Percentiles rank a stretch among this genome's conserved stretches.
Evolutionary conservation across 805 yeast species (phyloP).

Genomic region (Saccharomycopsis amapae): DNA sequence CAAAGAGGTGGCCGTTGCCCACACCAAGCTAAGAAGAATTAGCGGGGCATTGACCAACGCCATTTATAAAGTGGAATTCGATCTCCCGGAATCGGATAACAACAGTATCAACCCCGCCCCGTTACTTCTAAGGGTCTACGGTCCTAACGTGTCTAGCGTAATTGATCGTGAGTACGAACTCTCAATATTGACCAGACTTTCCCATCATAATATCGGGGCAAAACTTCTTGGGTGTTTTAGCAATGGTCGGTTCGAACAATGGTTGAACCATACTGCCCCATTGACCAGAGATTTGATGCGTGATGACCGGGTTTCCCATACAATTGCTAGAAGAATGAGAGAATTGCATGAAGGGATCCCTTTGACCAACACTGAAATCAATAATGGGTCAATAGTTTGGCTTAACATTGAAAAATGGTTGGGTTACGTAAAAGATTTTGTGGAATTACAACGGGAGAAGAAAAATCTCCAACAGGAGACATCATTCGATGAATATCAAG

Average conservation of each 20-base stretch:
- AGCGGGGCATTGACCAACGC: slow-evolving; percentile 93
- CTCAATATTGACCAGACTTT: slow-evolving; percentile 61
- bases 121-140: slow-evolving; percentile 75
- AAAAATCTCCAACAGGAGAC: slow-evolving; percentile 16
- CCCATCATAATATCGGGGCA: slow-evolving; percentile 80
- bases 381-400: slow-evolving; percentile 65
- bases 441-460: slow-evolving; percentile 31
- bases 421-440: slow-evolving; percentile 35
- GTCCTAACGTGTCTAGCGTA: slow-evolving; percentile 76
- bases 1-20: slow-evolving; percentile 27
- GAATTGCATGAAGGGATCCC: slow-evolving; percentile 81
- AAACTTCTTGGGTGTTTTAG: slow-evolving; percentile 78
- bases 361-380: slow-evolving; percentile 48
- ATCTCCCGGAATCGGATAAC: neutral
- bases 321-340: slow-evolving; percentile 94
- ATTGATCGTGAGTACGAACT: slow-evolving; percentile 84
- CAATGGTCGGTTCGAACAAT: slow-evolving; percentile 94
- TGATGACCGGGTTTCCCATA: slow-evolving; percentile 65
- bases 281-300: slow-evolving; percentile 68
- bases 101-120: slow-evolving; percentile 34
- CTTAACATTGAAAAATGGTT: slow-evolving; percentile 66
- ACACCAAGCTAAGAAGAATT: slow-evolving; percentile 57
- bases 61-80: slow-evolving; percentile 64
- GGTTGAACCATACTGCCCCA: slow-evolving; percentile 73
- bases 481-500: slow-evolving; percentile 26